Evolutionary conservation across 495 filamentous ascomycete species (phyloP), one percentile per base, ranked within the genome.

Genomic region (Hyaloscypha bicolor): DNA sequence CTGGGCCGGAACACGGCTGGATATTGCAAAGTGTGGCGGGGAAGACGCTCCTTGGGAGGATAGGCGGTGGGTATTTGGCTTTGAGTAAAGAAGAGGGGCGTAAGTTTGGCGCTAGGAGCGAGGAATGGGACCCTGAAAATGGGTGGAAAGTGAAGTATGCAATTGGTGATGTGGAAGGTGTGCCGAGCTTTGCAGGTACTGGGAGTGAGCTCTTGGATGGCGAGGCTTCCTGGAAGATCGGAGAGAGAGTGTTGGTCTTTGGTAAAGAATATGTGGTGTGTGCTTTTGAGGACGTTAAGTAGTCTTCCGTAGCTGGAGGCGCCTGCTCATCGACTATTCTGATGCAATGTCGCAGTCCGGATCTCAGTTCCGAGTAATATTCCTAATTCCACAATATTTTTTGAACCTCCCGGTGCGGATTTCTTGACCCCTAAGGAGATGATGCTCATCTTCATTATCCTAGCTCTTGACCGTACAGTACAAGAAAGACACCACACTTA

Each of bases 61-160:
- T 68, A n/a, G 65, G 59, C 11, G 65, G 65, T 1, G 65, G 60
- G 25, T 68, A 57, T 25, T 45, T 68, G 60, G 65, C 65, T 30
- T 37, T 68, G 22, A 32, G 51, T 21, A 32, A 68, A 12, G 37
- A 48, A 55, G 37, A 58, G 31, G 29, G 60, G 9, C 19, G 6
- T 8, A 48, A 30, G 22, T 68, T 68, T 68, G 65, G 65, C 30
- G 65, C 60, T 0, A 63, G 65, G 29, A 68, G 65, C 11, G 65
- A 68, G 59, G 65, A 63, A 31, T 68, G 60, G 65, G 16, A 12
- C 3, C 35, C 35, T 37, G 35, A 37, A 3, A 51, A 37, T 6
- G 35, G 35, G 8, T 63, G 61, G 61, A 19, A 4, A 6, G 25
- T 63, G 1, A 63, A 63, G 48, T 63, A 63, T n/a, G n/a, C 45